Evolutionary conservation across 768 basidiomycete species (phyloP), one percentile per base, ranked within the genome.

Genomic region (Psilocybe subaeruginosa): DNA sequence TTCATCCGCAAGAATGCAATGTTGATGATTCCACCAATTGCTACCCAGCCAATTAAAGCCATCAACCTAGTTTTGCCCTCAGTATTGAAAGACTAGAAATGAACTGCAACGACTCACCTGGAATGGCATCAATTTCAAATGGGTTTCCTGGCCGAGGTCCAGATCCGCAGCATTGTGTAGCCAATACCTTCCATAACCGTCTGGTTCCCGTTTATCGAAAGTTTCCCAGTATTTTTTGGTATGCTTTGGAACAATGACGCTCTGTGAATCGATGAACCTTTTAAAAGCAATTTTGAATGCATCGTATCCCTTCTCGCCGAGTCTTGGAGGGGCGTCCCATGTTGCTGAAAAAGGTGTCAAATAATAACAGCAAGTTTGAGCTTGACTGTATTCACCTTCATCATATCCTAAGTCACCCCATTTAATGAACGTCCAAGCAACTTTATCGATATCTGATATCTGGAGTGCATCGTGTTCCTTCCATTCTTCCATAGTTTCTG

Each of bases 371-470:
- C n/a, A 35, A n/a, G 48, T 46, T 35, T 30, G 52, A 55, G 53
- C 23, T 33, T 46, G n/a, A 23, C 39, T 8, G 3, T n/a, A 70
- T 84, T 56, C 59, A 93, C 96, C 88, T 80, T 95, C 91, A 19
- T 97, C 91, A 63, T 99, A 97, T n/a, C 91, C 88, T 29, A 98
- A 79, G 63, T 95, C 95, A 47, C 87, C 81, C 97, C 97, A 99
- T 73, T 99, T 99, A 66, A 94, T 80, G 71, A 95, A 95, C 11
- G 84, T 86, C 89, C 92, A 95, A 17, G 87, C 80, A 35, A 97
- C 85, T 53, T 83, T 73, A 41, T 84, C 77, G 30, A 88, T 82
- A 66, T 90, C 80, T 4, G 84, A 74, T 31, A 74, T 68, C 8
- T 70, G 69, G 5, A 93, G 74, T 3, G 78, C 72, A 56, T 73